Evolutionary conservation across 306 rosid species (phyloP), one percentile per base, ranked within the genome.

Genomic region (Fagus crenata): DNA sequence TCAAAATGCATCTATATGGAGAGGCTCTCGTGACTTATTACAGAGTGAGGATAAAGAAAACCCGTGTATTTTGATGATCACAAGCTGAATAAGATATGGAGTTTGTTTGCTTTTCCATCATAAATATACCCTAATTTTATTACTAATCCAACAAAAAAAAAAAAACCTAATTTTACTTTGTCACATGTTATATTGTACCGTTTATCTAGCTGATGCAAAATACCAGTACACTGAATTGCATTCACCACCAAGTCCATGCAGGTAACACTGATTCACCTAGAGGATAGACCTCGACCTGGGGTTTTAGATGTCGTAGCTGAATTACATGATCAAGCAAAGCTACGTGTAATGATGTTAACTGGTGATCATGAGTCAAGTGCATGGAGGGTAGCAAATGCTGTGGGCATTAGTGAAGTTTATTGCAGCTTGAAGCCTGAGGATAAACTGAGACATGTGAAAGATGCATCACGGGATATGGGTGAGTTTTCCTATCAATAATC

Each of bases 361-460:
- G 99, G 99, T 67, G 99, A 92, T 78, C 98, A 95, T 36, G 83
- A 90, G 75, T 88, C 86, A 42, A 95, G 99, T 78, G 97, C 99
- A 36, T 83, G 80, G 91, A 89, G 97, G 85, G 97, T 95, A 72
- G 97, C 99, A 77, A 87, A 81, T 49, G 92, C 97, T 72, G 97
- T 89, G 71, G 97, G 98, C 74, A 95, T 95, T 81, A 85, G 64
- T 9, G 99, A 92, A 86, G 89, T 91, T 84, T 67, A 90, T 72
- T 89, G 90, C 87, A 92, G 89, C 84, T 92, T 95, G 82, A 92
- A 95, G 85, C 99, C 99, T 12, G 99, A 92, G 87, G 99, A 95
- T 85, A 92, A 95, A 85, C 89, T 95, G 68, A 86, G 96, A 69
- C 91, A 88, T 84, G 91, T 95, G 60, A 92, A 95, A 86, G 97